These are phyloP conservation scores for Dinochytrium kinnereticum DNA, from an alignment of 371 early-diverging fungal genomes.

Conservation along the genomic window DNA sequence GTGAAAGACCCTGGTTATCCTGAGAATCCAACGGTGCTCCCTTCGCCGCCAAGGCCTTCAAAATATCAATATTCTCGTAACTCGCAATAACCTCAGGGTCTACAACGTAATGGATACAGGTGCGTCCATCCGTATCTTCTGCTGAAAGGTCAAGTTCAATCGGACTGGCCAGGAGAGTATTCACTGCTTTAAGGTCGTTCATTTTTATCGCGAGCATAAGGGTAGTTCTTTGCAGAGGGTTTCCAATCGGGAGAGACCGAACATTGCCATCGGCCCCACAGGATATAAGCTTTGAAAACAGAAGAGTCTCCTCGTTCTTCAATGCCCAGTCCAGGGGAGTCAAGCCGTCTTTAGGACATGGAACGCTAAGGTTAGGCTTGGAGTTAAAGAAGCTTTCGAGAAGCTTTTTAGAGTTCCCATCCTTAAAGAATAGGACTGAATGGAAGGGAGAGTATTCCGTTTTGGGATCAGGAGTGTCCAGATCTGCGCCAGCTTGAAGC, in stretches of 20 bases:
- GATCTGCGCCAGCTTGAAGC: conserved; percentile 45
- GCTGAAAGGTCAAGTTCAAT: conserved; percentile 39
- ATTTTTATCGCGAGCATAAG: conserved; percentile 52
- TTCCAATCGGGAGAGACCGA: conserved; percentile 34
- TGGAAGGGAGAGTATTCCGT: conserved; percentile 54
- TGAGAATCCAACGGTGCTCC: conserved; percentile 22
- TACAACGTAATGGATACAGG: conserved; percentile 47
- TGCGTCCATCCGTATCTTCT: conserved; percentile 48
- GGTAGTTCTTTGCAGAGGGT: conserved; percentile 43
- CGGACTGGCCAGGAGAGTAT: conserved; percentile 16
- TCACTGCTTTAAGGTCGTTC: conserved; percentile 41
- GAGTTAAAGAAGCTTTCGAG: neutral
- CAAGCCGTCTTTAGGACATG: conserved; percentile 52
- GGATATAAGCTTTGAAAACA: conserved; percentile 49
- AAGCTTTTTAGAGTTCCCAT: conserved; percentile 5
- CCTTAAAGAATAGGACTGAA: conserved; percentile 25
- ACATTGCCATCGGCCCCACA: conserved; percentile 53
- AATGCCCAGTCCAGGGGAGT: conserved; percentile 64
- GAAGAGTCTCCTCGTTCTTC: conserved; percentile 31
- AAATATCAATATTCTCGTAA: conserved; percentile 48
- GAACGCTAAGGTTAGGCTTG: conserved; percentile 40
- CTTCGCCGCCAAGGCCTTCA: conserved; percentile 35
- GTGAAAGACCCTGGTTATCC: conserved; percentile 20
- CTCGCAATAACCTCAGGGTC: conserved; percentile 36
- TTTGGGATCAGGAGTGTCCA: conserved; percentile 45